Base-by-base conservation (phyloP, 2,329 filamentous ascomycete species). In the Grosmannia serpens region DNA sequence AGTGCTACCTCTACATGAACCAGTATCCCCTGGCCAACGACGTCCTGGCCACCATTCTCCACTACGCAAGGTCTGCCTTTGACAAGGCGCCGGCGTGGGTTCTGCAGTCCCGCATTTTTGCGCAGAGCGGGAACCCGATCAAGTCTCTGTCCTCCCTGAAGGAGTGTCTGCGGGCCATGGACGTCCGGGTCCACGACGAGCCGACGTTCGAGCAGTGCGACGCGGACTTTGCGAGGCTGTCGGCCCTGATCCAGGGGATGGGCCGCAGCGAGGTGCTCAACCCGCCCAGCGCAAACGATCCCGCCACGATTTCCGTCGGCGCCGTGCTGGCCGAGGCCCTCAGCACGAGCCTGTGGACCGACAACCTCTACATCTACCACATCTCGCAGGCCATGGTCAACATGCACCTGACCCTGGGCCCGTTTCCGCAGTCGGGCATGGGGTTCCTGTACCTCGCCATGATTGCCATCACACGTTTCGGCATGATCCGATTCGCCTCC, bases 51-150 rank as follows among this genome's bases (percentile, higher is more conserved):
- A 82, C 80, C 3, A 82, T 95, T 6, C 88, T 94, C 64, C 70
- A 74, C 35, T 81, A 88, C 65, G 89, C 88, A 0, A 85, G 80
- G 63, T 84, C 84, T 22, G 74, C 88, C 0, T 80, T 88, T 7
- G 91, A 95, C 70, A 94, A 89, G 72, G 88, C 89, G 1, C 86
- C 88, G 10, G 89, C 89, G 0, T 95, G 87, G 74, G 86, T 96
- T 47, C 75, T 96, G 41, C 85, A 90, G 68, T 91, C 89, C 7
- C 83, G 90, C 55, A 86, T 96, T 52, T 83, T 85, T 65, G 83
- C 87, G 1, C 84, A 91, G 66, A 79, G 80, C 58, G 90, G 91
- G 1, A 83, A 95, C 63, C 83, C 85, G 31, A 73, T 77, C 26
- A 80, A 80, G 5, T 88, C 91, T 0, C 83, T 95, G 64, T 73